Evolutionary conservation across 2,329 filamentous ascomycete genomes (phyloP), one percentile per base, ranked within the genome.

Genomic region (Diatrype stigma): DNA sequence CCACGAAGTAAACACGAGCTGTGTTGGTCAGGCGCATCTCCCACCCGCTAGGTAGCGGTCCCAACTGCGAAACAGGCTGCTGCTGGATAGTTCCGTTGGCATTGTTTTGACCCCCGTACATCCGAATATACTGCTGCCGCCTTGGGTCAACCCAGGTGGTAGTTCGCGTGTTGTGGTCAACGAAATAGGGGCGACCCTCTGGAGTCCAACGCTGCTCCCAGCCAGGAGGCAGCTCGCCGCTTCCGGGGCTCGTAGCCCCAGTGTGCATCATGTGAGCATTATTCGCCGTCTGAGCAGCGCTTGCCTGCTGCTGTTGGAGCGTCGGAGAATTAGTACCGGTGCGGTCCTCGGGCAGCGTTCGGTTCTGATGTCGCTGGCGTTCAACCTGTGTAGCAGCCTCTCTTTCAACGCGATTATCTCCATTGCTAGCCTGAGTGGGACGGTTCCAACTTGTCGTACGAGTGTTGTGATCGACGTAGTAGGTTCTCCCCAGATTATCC

Each of bases 21-120:
- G 94, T 99, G 71, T 99, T 97, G 48, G 94, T 99, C 47, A 99
- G 84, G 54, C 94, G 90, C 94, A 99, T 99, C 78, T 99, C 94
- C 94, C 94, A 99, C 2, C 94, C 94, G 64, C 94, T 97, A 3
- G 94, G 94, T 45, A 99, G 73, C 23, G 94, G 94, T 3, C 94
- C 94, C 44, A 99, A 81, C 69, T 99, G 94, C 2, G 94, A 97
- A 2, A 99, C 94, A 1, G 94, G 93, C 72, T 99, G 94, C 67
- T 96, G 93, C 70, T 97, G 93, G 58, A 97, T 96, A 48, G 86
- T 88, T 45, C 90, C 92, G 61, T 86, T 91, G 60, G 85, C 83
- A 55, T 87, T 89, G 70, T 90, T 94, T 62, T 93, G 89, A 2
- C 92, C 93, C 30, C 82, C 82, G 67, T 99, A 99, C 89, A 97